These are phyloP conservation scores for Paramarasmius palmivorus DNA, from an alignment of 1,284 basidiomycete genomes.

Conservation along the genomic window DNA sequence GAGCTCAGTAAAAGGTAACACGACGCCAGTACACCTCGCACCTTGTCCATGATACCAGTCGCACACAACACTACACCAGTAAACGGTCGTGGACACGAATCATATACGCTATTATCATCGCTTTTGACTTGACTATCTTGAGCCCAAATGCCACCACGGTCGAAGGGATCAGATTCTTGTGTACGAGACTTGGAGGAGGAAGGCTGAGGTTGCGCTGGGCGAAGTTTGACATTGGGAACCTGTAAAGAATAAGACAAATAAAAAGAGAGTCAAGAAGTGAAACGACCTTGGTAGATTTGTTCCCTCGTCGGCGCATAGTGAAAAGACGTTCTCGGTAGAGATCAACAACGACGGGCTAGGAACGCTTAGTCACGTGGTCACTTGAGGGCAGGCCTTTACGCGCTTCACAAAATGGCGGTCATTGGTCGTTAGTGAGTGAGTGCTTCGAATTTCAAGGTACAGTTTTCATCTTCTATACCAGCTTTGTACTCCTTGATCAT, in stretches of 20 bases:
- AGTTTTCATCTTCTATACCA: too few species aligned
- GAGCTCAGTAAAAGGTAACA: background rate
- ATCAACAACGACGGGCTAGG: background rate
- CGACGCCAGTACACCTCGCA: conserved; percentile 26
- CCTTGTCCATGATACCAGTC: conserved; percentile 73
- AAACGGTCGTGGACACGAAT: conserved; percentile 67
- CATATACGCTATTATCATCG: conserved; percentile 42
- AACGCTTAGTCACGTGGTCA: background rate
- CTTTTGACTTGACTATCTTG: conserved; percentile 42
- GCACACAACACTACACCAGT: conserved; percentile 66
- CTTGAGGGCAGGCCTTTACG: background rate
- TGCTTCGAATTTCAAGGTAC: too few species aligned
- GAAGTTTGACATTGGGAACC: conserved; percentile 78
- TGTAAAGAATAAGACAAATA: conserved; percentile 23
- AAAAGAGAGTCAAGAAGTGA: background rate
- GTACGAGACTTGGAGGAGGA: conserved; percentile 24
- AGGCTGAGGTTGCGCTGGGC: conserved; percentile 51
- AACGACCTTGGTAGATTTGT: conserved; percentile 46
- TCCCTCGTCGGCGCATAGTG: conserved; percentile 12
- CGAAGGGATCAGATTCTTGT: conserved; percentile 18
- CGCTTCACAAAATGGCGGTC: background rate
- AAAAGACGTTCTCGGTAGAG: background rate
- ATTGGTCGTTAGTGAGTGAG: too few species aligned
- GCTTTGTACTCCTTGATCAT: too few species aligned
- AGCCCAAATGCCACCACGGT: conserved; percentile 25